Percentiles rank a stretch among this genome's conserved stretches.
Conservation (phyloP, 2,329 filamentous ascomycete genomes). For the Colletotrichum sp. region DNA sequence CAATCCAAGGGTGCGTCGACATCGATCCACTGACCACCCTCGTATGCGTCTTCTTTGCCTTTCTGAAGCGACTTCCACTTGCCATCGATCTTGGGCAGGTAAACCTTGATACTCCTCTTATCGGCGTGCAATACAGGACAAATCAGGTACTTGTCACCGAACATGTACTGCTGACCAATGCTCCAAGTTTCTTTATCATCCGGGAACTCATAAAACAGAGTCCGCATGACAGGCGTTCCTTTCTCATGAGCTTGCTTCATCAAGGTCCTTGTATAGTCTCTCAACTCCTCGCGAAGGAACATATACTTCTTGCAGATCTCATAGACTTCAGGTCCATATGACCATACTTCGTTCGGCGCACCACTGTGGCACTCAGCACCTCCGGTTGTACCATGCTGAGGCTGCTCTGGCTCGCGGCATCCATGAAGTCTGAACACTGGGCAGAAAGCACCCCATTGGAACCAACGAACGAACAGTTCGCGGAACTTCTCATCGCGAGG, state of each 20-base stretch:
- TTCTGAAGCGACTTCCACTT: conserved; percentile 16
- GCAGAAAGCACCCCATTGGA: conserved; percentile 72
- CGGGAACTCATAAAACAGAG: conserved; percentile 70
- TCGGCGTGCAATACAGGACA: conserved; percentile 60
- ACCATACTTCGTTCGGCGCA: conserved; percentile 69
- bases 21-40: conserved; percentile 17
- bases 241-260: conserved; percentile 66
- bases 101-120: conserved; percentile 48
- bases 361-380: conserved; percentile 46
- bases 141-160: conserved; percentile 62
- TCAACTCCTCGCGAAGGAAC: conserved; percentile 59
- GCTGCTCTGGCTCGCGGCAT: conserved; percentile 62
- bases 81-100: conserved; percentile 47
- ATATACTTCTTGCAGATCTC: conserved; percentile 66
- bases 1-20: conserved; percentile 20
- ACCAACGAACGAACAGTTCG: conserved; percentile 71
- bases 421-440: conserved; percentile 73
- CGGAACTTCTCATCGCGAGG: conserved; percentile 60
- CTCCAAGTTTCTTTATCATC: conserved; percentile 58
- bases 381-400: conserved; percentile 21
- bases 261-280: conserved; percentile 60
- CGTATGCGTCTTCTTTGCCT: neutral
- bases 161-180: conserved; percentile 68
- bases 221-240: conserved; percentile 66
- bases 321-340: conserved; percentile 65